These are phyloP conservation scores for Eucalyptus coolabah DNA, from an alignment of 345 rosid species.

Conservation along the genomic window DNA sequence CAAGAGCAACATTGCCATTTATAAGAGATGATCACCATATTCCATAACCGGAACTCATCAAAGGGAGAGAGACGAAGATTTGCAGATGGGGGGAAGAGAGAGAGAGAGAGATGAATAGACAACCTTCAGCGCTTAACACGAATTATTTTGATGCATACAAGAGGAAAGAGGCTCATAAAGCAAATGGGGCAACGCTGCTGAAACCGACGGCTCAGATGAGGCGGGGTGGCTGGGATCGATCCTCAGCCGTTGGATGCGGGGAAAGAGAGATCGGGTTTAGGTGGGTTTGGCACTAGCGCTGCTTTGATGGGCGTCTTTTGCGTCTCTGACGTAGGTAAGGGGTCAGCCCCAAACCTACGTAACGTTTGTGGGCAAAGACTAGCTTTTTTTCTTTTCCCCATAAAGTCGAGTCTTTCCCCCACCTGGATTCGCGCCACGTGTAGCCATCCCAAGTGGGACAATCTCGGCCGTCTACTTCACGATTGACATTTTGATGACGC, in stretches of 20 bases:
- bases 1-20: neutral
- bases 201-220: constrained; percentile 7
- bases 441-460: neutral
- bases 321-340: constrained; percentile 11
- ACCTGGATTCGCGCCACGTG: neutral
- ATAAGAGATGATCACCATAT: neutral
- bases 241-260: neutral
- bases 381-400: neutral
- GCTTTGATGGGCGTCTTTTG: constrained; percentile 11
- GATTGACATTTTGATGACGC: neutral
- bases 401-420: neutral
- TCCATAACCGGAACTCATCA: neutral
- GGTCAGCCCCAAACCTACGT: constrained; percentile 6
- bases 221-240: constrained; percentile 17
- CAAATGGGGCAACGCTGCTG: neutral
- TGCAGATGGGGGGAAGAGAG: neutral
- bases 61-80: neutral
- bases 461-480: neutral
- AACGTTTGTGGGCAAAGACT: neutral
- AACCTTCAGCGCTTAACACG: neutral
- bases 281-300: constrained; percentile 41
- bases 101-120: neutral
- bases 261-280: constrained; percentile 8
- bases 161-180: neutral
- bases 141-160: neutral